These are phyloP conservation scores for Globisporangium paddicum DNA, from an alignment of 352 stramenopile genomes.

Conservation along the genomic window DNA sequence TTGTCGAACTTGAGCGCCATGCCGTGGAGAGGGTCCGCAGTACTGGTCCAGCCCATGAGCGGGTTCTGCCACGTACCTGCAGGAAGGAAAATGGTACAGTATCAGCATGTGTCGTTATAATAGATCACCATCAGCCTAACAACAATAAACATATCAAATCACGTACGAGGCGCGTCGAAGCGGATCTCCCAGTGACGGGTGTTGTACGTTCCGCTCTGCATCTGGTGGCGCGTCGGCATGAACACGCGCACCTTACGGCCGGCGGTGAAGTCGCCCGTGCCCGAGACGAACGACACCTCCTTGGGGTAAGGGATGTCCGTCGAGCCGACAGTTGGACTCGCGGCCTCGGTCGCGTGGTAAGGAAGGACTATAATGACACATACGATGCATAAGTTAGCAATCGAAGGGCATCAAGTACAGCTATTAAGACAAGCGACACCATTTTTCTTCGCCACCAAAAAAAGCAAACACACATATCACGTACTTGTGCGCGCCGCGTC, in stretches of 20 bases:
- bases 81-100: background rate
- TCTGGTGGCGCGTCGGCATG: constrained; percentile 77
- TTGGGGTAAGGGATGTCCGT: constrained; percentile 54
- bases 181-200: constrained; percentile 86
- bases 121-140: background rate
- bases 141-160: background rate
- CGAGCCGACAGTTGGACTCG: constrained; percentile 42
- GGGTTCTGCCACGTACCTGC: constrained; percentile 86
- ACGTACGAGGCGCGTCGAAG: constrained; percentile 45
- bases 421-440: background rate
- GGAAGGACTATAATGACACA: constrained; percentile 40
- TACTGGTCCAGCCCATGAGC: constrained; percentile 93
- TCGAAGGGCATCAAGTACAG: background rate
- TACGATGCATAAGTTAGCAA: background rate
- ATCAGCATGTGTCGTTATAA: background rate
- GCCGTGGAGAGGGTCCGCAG: constrained; percentile 82
- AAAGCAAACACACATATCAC: background rate
- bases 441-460: background rate
- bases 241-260: constrained; percentile 71
- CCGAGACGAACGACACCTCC: constrained; percentile 60
- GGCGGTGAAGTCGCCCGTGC: constrained; percentile 51
- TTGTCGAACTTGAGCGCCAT: constrained; percentile 88
- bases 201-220: constrained; percentile 80
- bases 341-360: constrained; percentile 45
- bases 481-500: constrained; percentile 53